Percentiles rank a stretch among this genome's conserved stretches.
Conservation (phyloP, 768 basidiomycete species). For the Atractiella rhizophila region DNA sequence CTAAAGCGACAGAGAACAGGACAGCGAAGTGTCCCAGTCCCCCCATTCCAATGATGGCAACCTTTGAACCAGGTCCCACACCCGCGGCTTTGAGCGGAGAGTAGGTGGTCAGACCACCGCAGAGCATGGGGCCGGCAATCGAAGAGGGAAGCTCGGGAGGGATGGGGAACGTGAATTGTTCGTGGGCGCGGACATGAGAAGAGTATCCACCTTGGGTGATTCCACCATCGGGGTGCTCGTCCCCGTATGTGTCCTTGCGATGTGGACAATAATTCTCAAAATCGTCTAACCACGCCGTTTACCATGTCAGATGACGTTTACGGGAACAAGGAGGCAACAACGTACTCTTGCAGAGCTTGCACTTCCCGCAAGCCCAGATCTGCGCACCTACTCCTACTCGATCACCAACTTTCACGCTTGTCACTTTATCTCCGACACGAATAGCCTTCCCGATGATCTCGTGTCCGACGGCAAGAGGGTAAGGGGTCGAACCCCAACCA, state of each 20-base stretch:
- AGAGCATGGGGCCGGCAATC: conserved; percentile 31
- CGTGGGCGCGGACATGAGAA: conserved; percentile 16
- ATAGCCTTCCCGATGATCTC: conserved; percentile 15
- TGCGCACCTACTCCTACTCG: conserved; percentile 8
- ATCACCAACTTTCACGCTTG: conserved; percentile 21
- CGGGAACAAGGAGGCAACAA: too few species aligned
- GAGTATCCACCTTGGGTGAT: conserved; percentile 22
- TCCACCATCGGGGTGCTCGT: conserved; percentile 7
- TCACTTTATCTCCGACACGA: conserved; percentile 21
- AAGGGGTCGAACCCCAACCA: conserved; percentile 12
- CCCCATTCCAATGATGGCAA: conserved; percentile 38
- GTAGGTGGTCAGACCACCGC: conserved; percentile 39
- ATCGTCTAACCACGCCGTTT: too few species aligned
- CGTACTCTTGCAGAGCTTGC: too few species aligned
- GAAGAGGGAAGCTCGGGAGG: conserved; percentile 20
- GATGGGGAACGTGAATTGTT: conserved; percentile 23
- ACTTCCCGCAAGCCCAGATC: neutral
- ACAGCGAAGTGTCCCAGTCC: conserved; percentile 26
- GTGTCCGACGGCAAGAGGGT: conserved; percentile 9
- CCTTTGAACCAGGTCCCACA: conserved; percentile 29
- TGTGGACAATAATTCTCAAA: too few species aligned
- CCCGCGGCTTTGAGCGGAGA: conserved; percentile 37
- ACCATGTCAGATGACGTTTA: too few species aligned
- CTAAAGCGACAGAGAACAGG: conserved; percentile 31
- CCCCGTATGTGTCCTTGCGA: conserved; percentile 12